Conservation (phyloP, 352 stramenopile genomes). For the Globisporangium alternatum region DNA sequence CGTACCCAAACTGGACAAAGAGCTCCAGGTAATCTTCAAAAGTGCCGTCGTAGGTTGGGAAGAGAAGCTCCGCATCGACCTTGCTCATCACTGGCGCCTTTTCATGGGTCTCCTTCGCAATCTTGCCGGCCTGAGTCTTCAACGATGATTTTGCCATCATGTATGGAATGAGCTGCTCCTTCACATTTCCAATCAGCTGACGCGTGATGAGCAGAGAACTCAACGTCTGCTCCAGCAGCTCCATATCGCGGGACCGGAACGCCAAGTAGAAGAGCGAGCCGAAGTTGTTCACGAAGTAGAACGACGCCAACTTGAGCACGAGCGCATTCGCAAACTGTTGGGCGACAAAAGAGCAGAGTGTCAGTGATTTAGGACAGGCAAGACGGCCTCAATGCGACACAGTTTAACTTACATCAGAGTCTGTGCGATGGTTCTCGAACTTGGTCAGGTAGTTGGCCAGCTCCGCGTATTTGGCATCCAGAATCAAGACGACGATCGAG, state of each 20-base stretch:
- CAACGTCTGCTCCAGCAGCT: conserved; percentile 88
- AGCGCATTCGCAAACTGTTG: conserved; percentile 87
- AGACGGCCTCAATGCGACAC: conserved; percentile 7
- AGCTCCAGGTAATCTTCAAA: conserved; percentile 96
- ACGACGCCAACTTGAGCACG: conserved; percentile 97
- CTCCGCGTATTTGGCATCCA: conserved; percentile 87
- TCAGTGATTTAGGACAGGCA: not conserved
- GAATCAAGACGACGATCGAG: conserved; percentile 67
- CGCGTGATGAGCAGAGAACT: conserved; percentile 83
- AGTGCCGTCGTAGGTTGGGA: conserved; percentile 78
- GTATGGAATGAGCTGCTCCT: conserved; percentile 80
- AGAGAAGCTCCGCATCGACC: conserved; percentile 76
- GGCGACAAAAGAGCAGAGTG: not conserved
- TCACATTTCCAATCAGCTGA: conserved; percentile 74
- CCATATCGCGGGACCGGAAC: conserved; percentile 88
- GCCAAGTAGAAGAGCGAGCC: conserved; percentile 95
- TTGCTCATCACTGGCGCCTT: conserved; percentile 57
- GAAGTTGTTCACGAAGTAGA: conserved; percentile 98
- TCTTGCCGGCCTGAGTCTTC: conserved; percentile 77
- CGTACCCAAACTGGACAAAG: conserved; percentile 90
- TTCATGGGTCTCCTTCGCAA: conserved; percentile 60
- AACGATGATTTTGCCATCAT: conserved; percentile 74
- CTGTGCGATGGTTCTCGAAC: conserved; percentile 91
- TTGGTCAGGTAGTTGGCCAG: conserved; percentile 92
- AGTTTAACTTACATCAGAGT: conserved; percentile 61